Base-by-base conservation (phyloP, 805 yeast genomes). In the Ogataea siamensis region DNA sequence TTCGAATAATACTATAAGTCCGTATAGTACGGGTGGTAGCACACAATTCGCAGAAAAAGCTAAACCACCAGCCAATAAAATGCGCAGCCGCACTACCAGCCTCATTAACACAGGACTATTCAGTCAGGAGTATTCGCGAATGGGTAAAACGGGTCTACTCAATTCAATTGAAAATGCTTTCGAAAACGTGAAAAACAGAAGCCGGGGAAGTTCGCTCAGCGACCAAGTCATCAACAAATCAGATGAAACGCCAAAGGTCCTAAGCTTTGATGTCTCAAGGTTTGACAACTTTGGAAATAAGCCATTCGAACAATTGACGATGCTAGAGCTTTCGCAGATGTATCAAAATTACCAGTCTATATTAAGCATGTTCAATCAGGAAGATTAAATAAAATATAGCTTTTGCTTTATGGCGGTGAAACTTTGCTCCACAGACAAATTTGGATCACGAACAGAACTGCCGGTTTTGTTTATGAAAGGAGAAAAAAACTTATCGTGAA, bases 131-230 rank as follows among this genome's bases (percentile, higher is more conserved):
- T 25, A 14, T 20, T 25, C 16, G 18, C 16, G 16, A 37, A 29
- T n/a, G 40, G 34, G 37, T 49, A 52, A 23, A 45, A 42, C 25
- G 28, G 57, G 31, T 36, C 33, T 46, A 10, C 37, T 61, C 13
- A 55, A 51, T 23, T 52, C 65, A 3, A 44, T 63, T 14, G 67
- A 62, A 32, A 57, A 42, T 37, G 66, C 65, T 1, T 45, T 62
- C 30, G 64, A 58, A 12, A 58, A 49, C 28, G 63, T 50, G 3
- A 55, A 54, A 32, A 56, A 52, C 25, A 42, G 64, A 27, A 59
- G 63, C 32, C 37, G 66, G 10, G 63, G 60, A 5, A 58, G 37
- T 17, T 46, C 51, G 5, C 11, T 50, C 16, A 40, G 47, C 7
- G 47, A 46, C 18, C 42, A 41, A 10, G 14, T 25, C n/a, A 37